Evolutionary conservation across 805 yeast species (phyloP).

Genomic region (Millerago galiae): DNA sequence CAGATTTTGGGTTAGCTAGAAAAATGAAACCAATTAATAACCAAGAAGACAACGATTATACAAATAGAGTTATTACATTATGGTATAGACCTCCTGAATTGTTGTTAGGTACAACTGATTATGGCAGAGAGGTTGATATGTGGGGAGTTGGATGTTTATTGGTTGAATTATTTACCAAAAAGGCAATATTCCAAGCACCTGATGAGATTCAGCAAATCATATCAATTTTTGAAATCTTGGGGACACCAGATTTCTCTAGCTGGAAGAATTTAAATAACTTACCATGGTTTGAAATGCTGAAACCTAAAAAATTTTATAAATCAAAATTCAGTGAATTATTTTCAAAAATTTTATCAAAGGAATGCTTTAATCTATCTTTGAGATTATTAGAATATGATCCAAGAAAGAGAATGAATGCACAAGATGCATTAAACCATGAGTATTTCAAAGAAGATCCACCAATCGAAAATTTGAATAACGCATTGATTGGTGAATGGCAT

Average conservation of each 20-base stretch:
- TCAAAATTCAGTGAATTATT: constrained; percentile 36
- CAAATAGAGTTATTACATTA: constrained; percentile 89
- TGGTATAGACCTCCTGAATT: constrained; percentile 99
- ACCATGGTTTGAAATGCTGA: constrained; percentile 90
- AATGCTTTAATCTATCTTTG: constrained; percentile 59
- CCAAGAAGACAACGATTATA: constrained; percentile 62
- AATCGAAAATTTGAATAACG: constrained; percentile 52
- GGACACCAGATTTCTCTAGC: constrained; percentile 63
- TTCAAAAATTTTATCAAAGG: constrained; percentile 36
- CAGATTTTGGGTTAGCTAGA: constrained; percentile 80
- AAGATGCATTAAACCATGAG: constrained; percentile 58
- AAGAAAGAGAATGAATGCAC: constrained; percentile 54
- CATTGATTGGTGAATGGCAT: constrained; percentile 83
- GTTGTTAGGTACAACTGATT: constrained; percentile 81
- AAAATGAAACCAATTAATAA: constrained; percentile 53
- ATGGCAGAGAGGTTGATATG: constrained; percentile 85
- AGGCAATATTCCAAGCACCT: constrained; percentile 78
- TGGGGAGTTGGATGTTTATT: constrained; percentile 97
- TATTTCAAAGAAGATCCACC: constrained; percentile 69
- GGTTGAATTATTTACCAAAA: constrained; percentile 68
- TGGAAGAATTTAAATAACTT: constrained; percentile 78
- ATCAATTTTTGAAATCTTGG: constrained; percentile 76
- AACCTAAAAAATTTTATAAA: constrained; percentile 39
- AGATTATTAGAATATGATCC: constrained; percentile 69
- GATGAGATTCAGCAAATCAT: constrained; percentile 83